A percentile compares a stretch with the other conserved stretches of the same genome.
These are phyloP conservation scores for Panicum hallii DNA, from an alignment of 202 grass and related monocot species.

Conservation along the genomic window DNA sequence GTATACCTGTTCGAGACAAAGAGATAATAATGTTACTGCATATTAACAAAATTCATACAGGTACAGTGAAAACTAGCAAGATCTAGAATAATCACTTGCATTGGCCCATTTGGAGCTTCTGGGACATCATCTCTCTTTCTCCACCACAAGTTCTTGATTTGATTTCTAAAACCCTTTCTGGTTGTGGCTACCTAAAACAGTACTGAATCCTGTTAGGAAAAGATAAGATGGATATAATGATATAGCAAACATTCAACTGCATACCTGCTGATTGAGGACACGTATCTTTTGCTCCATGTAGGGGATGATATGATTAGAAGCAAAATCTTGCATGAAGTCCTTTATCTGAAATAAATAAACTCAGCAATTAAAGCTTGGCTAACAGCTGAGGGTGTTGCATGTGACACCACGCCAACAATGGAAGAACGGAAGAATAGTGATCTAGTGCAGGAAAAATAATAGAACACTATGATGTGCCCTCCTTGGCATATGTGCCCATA, in stretches of 20 bases:
- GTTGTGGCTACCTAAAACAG: slow-evolving; percentile 80
- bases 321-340: slow-evolving; percentile 97
- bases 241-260: slow-evolving; percentile 28
- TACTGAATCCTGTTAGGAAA: slow-evolving; percentile 22
- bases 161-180: slow-evolving; percentile 97
- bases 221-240: slow-evolving; percentile 34
- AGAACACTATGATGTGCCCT: background rate
- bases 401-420: slow-evolving; percentile 1
- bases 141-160: slow-evolving; percentile 99
- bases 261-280: slow-evolving; percentile 97
- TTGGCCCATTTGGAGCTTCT: slow-evolving; percentile 83
- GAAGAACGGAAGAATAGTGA: slow-evolving; percentile 16
- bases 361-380: background rate
- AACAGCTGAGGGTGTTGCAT: slow-evolving; percentile 7
- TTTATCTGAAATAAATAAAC: slow-evolving; percentile 70
- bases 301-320: slow-evolving; percentile 96
- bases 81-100: slow-evolving; percentile 65
- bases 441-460: slow-evolving; percentile 30
- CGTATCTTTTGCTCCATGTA: slow-evolving; percentile 99
- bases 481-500: slow-evolving; percentile 13
- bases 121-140: slow-evolving; percentile 94
- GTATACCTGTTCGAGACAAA: slow-evolving; percentile 76
- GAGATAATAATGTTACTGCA: slow-evolving; percentile 51
- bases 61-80: slow-evolving; percentile 39
- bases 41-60: slow-evolving; percentile 47